Conservation (phyloP, 2,329 filamentous ascomycete genomes). For the Fusarium buharicum region DNA sequence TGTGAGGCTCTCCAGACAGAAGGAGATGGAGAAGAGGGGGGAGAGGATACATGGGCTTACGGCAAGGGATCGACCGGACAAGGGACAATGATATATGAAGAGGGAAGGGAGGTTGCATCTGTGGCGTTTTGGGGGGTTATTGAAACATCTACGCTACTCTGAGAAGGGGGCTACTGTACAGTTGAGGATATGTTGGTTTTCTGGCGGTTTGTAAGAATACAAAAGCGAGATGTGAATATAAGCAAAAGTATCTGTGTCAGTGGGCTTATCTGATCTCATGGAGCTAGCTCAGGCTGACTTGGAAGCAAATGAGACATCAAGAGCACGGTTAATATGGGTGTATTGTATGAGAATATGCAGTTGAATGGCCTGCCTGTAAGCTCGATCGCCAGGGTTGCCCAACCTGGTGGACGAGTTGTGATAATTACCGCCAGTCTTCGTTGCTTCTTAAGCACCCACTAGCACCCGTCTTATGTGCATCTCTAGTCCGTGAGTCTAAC, state of each 20-base stretch:
- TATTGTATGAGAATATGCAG: conserved; percentile 1
- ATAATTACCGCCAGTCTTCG: conserved; percentile 13
- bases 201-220: conserved; percentile 32
- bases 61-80: conserved; percentile 46
- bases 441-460: too few relatives aligned
- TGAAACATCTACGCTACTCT: conserved; percentile 41
- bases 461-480: background rate
- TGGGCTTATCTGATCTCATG: too few relatives aligned
- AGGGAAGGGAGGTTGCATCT: conserved; percentile 32
- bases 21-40: conserved; percentile 58
- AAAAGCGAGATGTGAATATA: conserved; percentile 16
- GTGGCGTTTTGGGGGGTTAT: conserved; percentile 38
- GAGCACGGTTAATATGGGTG: conserved; percentile 10
- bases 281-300: too few relatives aligned
- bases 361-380: background rate
- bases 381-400: conserved; percentile 12
- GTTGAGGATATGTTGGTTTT: conserved; percentile 6
- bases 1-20: conserved; percentile 61
- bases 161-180: conserved; percentile 28
- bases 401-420: conserved; percentile 11
- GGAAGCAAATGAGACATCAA: background rate
- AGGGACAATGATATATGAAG: conserved; percentile 13
- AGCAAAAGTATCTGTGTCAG: background rate
- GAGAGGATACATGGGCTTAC: conserved; percentile 68
- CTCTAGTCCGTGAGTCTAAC: background rate